Evolutionary conservation across 1,139 yeast species (phyloP), one percentile per base, ranked within the genome.

Genomic region (Pichia sp.): DNA sequence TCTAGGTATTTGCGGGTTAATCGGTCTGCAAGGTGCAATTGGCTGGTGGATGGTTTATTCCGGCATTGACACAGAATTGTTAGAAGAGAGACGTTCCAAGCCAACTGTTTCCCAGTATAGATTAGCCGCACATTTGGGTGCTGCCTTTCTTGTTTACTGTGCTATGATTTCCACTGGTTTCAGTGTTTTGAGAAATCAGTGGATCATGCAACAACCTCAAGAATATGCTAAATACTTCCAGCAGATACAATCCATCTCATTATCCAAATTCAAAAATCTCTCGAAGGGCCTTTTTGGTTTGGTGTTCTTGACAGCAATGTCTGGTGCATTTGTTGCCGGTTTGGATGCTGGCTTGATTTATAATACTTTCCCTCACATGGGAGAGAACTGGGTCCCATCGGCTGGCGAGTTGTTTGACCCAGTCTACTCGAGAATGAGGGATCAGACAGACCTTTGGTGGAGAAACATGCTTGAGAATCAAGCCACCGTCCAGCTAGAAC

Each of bases 1-100:
- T 19, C 69, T 87, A 25, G 86, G 87, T 2, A 78, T 95, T 48
- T 80, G 96, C 41, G 83, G 78, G 0, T 73, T 93, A 50, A 75
- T 95, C 54, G 99, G 96, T 12, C 72, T 95, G 46, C 99, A 95
- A 74, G 99, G 99, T 46, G 85, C 85, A 51, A 86, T 95, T 61
- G 99, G 99, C 39, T 95, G 99, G 99, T 95, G 99, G 99, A 95
- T 95, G 99, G 99, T 95, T 53, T 84, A 87, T 63, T 88, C 96
- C 6, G 99, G 99, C 43, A 77, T 95, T 57, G 96, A 91, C 66
- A 86, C 87, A 65, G 79, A 85, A 49, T 85, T 86, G 63, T 73
- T 95, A 53, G 79, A 79, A 31, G 96, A 87, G 61, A 80, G 96
- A 65, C 85, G 80, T 45, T 83, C 96, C 0, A 87, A 85, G 62